phyloP scores from a whole-genome alignment of 148 eudicot species.

The Dysphania ambrosioides region DNA sequence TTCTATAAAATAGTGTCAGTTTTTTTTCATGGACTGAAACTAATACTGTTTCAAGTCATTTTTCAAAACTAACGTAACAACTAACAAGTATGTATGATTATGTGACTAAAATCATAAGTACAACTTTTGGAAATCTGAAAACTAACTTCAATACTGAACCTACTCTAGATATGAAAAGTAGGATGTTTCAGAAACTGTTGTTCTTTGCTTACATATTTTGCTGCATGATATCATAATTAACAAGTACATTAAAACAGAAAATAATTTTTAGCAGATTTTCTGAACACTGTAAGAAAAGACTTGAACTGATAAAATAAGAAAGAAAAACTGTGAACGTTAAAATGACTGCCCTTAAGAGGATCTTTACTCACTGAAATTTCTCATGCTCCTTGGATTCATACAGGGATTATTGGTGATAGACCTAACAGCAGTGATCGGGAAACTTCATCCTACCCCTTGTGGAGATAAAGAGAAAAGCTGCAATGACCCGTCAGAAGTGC shows the following conservation, averaged over 20 bases:
- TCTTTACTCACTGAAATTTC: background rate
- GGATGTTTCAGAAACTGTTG: background rate
- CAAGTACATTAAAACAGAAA: background rate
- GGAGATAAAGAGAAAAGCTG: conserved; percentile 35
- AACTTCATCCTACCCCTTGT: conserved; percentile 69
- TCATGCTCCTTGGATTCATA: background rate
- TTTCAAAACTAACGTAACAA: background rate
- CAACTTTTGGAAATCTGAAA: background rate
- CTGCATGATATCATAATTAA: background rate
- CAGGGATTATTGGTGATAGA: conserved; percentile 69
- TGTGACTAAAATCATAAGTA: background rate
- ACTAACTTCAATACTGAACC: background rate
- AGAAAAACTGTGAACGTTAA: background rate
- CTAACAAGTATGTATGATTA: background rate
- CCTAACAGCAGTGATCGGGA: conserved; percentile 56
- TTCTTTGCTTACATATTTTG: background rate
- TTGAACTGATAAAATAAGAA: background rate
- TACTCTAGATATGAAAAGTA: background rate
- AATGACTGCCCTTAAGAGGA: background rate
- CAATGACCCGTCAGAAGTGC: conserved; percentile 51
- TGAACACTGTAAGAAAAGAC: background rate
- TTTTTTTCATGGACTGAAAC: no score
- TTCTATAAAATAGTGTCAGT: no score
- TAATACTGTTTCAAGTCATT: no score
- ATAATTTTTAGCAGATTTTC: background rate